Evolutionary conservation across 73 alveolate genomes (phyloP).

Genomic region (Tetrahymena thermophila): DNA sequence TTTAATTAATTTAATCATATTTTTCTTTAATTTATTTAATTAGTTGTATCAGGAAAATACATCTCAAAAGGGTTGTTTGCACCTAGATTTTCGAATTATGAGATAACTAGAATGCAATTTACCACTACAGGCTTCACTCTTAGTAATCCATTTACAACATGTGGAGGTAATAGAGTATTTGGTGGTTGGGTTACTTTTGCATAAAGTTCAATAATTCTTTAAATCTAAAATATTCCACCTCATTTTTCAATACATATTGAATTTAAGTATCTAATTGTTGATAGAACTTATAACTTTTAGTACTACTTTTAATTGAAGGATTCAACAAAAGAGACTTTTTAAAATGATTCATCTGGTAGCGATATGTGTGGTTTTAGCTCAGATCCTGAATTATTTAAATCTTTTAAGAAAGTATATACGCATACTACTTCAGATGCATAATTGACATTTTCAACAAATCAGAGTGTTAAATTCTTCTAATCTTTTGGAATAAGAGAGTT

Average conservation of each 20-base stretch:
- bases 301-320: neutral
- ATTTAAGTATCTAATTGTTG: neutral
- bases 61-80: neutral
- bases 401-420: neutral
- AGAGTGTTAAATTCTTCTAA: neutral
- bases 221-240: neutral
- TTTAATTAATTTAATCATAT: neutral
- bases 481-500: neutral
- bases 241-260: neutral
- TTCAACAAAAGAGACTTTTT: neutral
- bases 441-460: neutral
- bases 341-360: neutral
- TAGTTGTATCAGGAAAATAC: neutral
- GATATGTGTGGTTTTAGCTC: neutral
- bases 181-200: neutral
- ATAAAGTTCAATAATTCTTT: neutral
- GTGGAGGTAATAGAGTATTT: neutral
- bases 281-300: neutral
- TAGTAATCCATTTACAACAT: neutral
- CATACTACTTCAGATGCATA: neutral
- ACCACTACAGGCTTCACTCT: neutral
- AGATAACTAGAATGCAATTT: neutral
- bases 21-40: neutral
- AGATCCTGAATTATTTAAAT: neutral
- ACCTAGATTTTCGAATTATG: neutral